phyloP scores from a whole-genome alignment of 2,329 filamentous ascomycete genomes.

The Fusarium armeniacum region DNA sequence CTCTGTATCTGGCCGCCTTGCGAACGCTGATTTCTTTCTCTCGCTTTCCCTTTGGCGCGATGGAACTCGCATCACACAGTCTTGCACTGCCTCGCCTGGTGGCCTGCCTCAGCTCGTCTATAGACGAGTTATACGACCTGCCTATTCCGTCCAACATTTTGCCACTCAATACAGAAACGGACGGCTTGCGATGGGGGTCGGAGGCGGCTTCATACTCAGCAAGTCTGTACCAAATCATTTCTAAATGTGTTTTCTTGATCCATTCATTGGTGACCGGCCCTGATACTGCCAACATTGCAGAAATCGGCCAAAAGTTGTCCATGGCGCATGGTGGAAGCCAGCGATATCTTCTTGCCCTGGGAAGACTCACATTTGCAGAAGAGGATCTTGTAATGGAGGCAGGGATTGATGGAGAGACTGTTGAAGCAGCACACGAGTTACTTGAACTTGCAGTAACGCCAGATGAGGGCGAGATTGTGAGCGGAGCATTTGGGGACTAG shows the following conservation, averaged over 20 bases:
- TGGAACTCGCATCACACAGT: constrained; percentile 76
- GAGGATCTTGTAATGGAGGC: constrained; percentile 83
- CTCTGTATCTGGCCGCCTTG: constrained; percentile 63
- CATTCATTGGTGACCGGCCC: constrained; percentile 67
- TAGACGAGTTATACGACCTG: constrained; percentile 80
- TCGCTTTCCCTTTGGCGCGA: constrained; percentile 71
- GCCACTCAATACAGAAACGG: constrained; percentile 36
- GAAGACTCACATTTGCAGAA: constrained; percentile 84
- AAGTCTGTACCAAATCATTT: constrained; percentile 62
- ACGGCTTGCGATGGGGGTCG: constrained; percentile 9
- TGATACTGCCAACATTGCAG: constrained; percentile 60
- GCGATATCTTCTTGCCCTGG: constrained; percentile 85
- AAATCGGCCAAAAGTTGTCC: constrained; percentile 79
- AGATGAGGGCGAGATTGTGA: constrained; percentile 69
- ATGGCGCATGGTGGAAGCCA: constrained; percentile 80
- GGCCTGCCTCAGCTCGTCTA: constrained; percentile 72
- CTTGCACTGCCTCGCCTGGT: constrained; percentile 81
- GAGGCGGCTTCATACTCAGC: constrained; percentile 42
- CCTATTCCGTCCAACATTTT: constrained; percentile 60
- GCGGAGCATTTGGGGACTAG: constrained; percentile 59
- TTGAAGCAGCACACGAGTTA: constrained; percentile 84
- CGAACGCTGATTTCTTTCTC: constrained; percentile 72
- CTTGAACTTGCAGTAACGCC: constrained; percentile 85
- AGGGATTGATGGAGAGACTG: constrained; percentile 81
- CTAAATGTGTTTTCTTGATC: constrained; percentile 63